These are phyloP conservation scores for Hericium erinaceus DNA, from an alignment of 768 basidiomycete species.

Conservation along the genomic window DNA sequence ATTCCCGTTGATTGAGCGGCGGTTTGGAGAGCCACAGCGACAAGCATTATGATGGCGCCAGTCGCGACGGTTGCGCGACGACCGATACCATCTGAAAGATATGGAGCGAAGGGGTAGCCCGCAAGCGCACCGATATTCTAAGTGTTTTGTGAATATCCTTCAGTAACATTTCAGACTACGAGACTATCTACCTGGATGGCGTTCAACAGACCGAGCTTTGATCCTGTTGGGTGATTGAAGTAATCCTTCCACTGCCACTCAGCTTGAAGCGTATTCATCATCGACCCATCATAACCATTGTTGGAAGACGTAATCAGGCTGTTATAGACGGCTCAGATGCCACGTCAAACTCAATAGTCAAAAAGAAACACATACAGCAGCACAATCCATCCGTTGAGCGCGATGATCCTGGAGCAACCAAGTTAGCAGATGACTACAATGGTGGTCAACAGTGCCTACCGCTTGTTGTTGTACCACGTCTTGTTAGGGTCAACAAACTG, in stretches of 20 bases:
- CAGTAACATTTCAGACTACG: slow-evolving; percentile 48
- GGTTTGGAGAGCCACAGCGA: slow-evolving; percentile 60
- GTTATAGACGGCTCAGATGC: background rate
- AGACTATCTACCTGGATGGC: slow-evolving; percentile 41
- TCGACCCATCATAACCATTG: slow-evolving; percentile 68
- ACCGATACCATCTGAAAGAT: slow-evolving; percentile 63
- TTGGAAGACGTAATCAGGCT: slow-evolving; percentile 71
- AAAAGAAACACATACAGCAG: slow-evolving; percentile 37
- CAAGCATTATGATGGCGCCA: slow-evolving; percentile 63
- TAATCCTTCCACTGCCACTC: slow-evolving; percentile 52
- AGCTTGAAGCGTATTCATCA: slow-evolving; percentile 76
- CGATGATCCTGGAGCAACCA: background rate
- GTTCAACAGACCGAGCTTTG: slow-evolving; percentile 17
- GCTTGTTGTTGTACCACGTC: slow-evolving; percentile 4
- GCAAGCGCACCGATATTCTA: slow-evolving; percentile 60
- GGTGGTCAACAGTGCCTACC: background rate
- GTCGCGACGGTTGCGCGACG: slow-evolving; percentile 57
- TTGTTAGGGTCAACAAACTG: background rate
- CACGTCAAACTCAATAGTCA: background rate
- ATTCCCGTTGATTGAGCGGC: slow-evolving; percentile 64
- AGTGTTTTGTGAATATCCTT: background rate
- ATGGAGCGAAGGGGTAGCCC: slow-evolving; percentile 63
- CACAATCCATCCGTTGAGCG: slow-evolving; percentile 52
- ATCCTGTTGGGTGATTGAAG: slow-evolving; percentile 30
- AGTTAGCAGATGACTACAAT: no score